Evolutionary conservation across 805 yeast species (phyloP).

Genomic region (Starmerella apicola): DNA sequence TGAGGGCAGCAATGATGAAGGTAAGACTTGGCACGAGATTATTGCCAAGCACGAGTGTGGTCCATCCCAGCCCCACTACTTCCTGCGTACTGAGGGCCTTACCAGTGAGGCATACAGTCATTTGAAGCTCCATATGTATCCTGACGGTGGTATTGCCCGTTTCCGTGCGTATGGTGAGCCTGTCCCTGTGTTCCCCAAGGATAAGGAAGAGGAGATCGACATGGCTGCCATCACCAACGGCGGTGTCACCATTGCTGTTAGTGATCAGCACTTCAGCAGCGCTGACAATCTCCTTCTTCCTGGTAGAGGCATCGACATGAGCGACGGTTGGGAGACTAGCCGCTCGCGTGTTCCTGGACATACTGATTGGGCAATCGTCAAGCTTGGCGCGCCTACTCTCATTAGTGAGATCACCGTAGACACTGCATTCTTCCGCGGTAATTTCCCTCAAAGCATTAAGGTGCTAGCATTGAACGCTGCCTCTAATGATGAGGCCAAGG

Average conservation of each 20-base stretch:
- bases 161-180: constrained; percentile 82
- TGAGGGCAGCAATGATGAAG: constrained; percentile 45
- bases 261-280: constrained; percentile 91
- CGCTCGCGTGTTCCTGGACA: constrained; percentile 78
- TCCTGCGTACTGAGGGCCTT: constrained; percentile 41
- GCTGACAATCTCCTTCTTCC: constrained; percentile 83
- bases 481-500: constrained; percentile 30
- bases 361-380: constrained; percentile 80
- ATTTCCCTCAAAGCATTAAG: constrained; percentile 72
- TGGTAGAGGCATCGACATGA: constrained; percentile 92
- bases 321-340: constrained; percentile 97
- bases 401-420: constrained; percentile 58
- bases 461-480: constrained; percentile 47
- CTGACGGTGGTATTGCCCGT: constrained; percentile 97
- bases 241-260: constrained; percentile 69
- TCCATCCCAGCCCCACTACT: constrained; percentile 77
- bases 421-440: constrained; percentile 90
- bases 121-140: constrained; percentile 79
- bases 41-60: constrained; percentile 71
- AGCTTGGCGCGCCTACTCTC: constrained; percentile 54
- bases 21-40: constrained; percentile 52
- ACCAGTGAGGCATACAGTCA: constrained; percentile 64
- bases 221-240: constrained; percentile 76
- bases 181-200: constrained; percentile 51
- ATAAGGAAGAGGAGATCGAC: constrained; percentile 41